Conservation (phyloP, 225 moss, liverwort and hornwort species). For the Pleurozium schreberi region DNA sequence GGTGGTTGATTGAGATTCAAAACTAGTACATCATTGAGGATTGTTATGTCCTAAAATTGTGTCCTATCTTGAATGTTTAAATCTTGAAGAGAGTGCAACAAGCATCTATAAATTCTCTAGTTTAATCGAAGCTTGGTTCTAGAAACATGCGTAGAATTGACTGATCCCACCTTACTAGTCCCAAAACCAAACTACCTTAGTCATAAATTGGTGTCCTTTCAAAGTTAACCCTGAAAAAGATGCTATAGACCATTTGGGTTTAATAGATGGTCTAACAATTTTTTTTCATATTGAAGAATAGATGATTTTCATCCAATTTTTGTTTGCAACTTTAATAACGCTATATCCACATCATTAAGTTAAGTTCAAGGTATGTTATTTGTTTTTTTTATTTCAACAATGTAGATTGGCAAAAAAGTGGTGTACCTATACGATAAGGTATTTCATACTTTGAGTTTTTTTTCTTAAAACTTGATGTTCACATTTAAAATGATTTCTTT, state of each 20-base stretch:
- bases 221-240: accelerated
- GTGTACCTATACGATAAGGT: background rate
- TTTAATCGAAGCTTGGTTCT: accelerated
- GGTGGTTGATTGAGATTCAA: background rate
- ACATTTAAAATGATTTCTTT: background rate
- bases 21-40: background rate
- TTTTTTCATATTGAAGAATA: background rate
- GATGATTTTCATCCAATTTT: background rate
- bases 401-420: background rate
- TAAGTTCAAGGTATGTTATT: background rate
- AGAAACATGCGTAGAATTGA: accelerated
- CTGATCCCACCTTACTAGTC: background rate
- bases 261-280: accelerated
- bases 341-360: background rate
- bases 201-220: accelerated
- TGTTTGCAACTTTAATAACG: background rate
- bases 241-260: accelerated
- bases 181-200: accelerated
- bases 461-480: background rate
- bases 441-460: background rate
- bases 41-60: background rate
- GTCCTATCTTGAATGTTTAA: background rate
- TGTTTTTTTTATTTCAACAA: background rate
- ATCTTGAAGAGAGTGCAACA: background rate
- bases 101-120: background rate